Base-by-base conservation (phyloP, 305 asterid species). In the Salvia sclarea region DNA sequence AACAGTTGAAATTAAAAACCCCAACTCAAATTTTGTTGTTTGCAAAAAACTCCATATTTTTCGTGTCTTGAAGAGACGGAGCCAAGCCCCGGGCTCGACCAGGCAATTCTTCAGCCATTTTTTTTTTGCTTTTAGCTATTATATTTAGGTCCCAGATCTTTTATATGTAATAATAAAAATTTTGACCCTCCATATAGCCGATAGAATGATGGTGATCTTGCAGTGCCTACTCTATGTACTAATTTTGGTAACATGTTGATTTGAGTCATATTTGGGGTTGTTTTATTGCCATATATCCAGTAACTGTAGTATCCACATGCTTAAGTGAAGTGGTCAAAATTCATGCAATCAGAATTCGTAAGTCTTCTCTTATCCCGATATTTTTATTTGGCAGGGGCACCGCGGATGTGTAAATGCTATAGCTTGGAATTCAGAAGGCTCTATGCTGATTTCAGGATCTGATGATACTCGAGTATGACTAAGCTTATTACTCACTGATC, bases 361-460 rank as follows among this genome's bases (percentile, higher is more conserved):
- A 55, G 55, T 62, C 11, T 38, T 64, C 24, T 49, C 52, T 1
- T 47, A n/a, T 72, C 13, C 31, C 54, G 6, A 43, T 6, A 37
- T 75, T 75, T 14, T 64, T 48, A 59, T 49, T 75, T 37, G 72
- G 64, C 87, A 95, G 99, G 99, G 95, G 69, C 99, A 95, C 80
- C 84, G 66, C 66, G 90, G 99, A 59, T 95, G 99, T 76, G 98
- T 95, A 62, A 95, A 95, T 85, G 74, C 95, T 20, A 74, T 95
- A 70, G 85, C 99, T 74, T 95, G 99, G 99, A 95, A 95, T 74
- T 81, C 97, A 40, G 79, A 76, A 55, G 98, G 98, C 76, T 89
- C 98, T 22, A 78, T 95, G 73, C 76, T 95, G 84, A 69, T 95
- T 75, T 92, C 99, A 75, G 99, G 99, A 74, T 95, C 99, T 53